These are phyloP conservation scores for Boletus bicolor DNA, from an alignment of 768 basidiomycete species.

Conservation along the genomic window DNA sequence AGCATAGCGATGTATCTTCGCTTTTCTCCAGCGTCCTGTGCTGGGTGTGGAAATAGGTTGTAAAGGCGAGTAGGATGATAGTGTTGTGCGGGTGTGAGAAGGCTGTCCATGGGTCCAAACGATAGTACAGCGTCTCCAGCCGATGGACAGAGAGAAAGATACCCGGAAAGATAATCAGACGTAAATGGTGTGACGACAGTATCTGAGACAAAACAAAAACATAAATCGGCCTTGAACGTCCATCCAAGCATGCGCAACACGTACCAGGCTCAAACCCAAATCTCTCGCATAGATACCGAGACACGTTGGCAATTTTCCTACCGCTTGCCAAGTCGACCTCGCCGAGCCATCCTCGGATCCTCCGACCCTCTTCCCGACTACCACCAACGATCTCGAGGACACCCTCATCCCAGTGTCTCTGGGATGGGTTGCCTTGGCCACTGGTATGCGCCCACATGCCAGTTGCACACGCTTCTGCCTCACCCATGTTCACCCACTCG, in stretches of 20 bases:
- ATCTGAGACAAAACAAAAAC: slow-evolving; percentile 39
- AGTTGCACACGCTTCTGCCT: slow-evolving; percentile 74
- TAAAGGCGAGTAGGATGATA: slow-evolving; percentile 75
- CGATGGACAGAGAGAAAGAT: slow-evolving; percentile 73
- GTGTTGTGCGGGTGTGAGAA: slow-evolving; percentile 73
- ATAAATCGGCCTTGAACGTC: not conserved
- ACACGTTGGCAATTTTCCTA: slow-evolving; percentile 60
- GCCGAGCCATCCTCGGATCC: slow-evolving; percentile 78
- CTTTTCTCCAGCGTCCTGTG: slow-evolving; percentile 71
- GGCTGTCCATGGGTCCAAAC: slow-evolving; percentile 77
- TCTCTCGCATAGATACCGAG: slow-evolving; percentile 73
- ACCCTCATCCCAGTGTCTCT: slow-evolving; percentile 73
- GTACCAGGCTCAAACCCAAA: slow-evolving; percentile 77
- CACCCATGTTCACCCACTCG: slow-evolving; percentile 67
- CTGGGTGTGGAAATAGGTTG: slow-evolving; percentile 76
- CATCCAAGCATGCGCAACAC: not conserved
- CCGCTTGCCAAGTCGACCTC: slow-evolving; percentile 71
- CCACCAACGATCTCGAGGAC: slow-evolving; percentile 78
- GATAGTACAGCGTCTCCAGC: slow-evolving; percentile 72
- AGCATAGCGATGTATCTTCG: slow-evolving; percentile 71
- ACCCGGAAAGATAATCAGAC: slow-evolving; percentile 70
- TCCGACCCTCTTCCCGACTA: slow-evolving; percentile 65
- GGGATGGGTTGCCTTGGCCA: slow-evolving; percentile 27
- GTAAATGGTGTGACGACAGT: slow-evolving; percentile 75
- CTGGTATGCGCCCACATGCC: slow-evolving; percentile 68